Evolutionary conservation across 2,329 filamentous ascomycete species (phyloP), one percentile per base, ranked within the genome.

Genomic region (Amauroascus niger): DNA sequence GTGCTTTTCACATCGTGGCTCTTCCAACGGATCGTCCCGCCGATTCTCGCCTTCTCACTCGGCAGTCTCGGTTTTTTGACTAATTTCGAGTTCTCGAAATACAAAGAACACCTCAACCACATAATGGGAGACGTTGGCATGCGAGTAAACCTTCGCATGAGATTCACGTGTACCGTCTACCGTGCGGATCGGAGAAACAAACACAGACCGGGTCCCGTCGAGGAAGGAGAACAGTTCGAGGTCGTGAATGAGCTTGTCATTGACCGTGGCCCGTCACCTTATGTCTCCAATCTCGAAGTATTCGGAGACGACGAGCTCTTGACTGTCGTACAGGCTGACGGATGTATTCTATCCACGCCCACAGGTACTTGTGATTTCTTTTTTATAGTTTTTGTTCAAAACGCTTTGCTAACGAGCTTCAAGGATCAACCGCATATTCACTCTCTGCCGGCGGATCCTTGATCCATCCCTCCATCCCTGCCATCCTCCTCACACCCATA

Each of bases 241-340:
- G 91, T 98, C 18, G 82, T 98, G 59, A 98, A 98, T 71, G 93
- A 98, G 73, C 83, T 98, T 49, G 91, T 98, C 69, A 97, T 98
- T 63, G 93, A 98, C 72, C 87, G 93, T 56, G 93, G 93, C 59
- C 93, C 93, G 64, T 95, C 88, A 14, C 90, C 91, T 18, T 98
- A 97, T 67, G 91, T 98, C 55, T 97, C 91, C 41, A 95, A 95
- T 71, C 78, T 98, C 37, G 93, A 98, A 73, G 78, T 98, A 9
- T 97, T 95, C 68, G 93, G 90, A 58, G 93, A 98, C 66, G 87
- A 95, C 65, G 88, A 95, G 69, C 83, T 96, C 41, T 79, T 98
- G 62, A 98, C 93, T 14, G 88, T 96, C 49, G 87, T 98, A 46
- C 90, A 95, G 72, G 93, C 93, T 32, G 93, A 98, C 64, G 93